phyloP scores from a whole-genome alignment of 441 rosid genomes.

The Croton laevigatus region DNA sequence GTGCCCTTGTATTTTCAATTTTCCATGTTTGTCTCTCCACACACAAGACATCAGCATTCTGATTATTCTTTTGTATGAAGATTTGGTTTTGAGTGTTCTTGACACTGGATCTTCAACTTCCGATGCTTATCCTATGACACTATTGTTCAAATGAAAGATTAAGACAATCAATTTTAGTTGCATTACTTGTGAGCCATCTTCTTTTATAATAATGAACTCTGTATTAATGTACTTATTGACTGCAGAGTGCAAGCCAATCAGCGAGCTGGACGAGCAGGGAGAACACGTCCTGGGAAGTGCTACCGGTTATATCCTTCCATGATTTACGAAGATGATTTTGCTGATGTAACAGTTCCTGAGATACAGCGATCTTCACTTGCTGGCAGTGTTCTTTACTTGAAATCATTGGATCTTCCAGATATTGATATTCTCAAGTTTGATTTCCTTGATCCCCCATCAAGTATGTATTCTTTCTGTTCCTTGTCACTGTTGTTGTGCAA shows the following conservation, averaged over 20 bases:
- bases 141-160: neutral
- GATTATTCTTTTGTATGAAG: neutral
- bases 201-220: conserved; percentile 5
- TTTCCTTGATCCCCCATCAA: conserved; percentile 92
- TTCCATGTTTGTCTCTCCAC: neutral
- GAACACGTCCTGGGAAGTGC: conserved; percentile 97
- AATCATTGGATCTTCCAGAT: conserved; percentile 91
- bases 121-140: neutral
- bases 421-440: conserved; percentile 90
- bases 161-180: neutral
- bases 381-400: conserved; percentile 90
- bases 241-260: conserved; percentile 98
- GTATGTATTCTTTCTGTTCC: conserved; percentile 38
- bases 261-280: conserved; percentile 97
- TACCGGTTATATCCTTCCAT: conserved; percentile 78
- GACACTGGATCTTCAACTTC: neutral
- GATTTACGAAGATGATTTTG: conserved; percentile 74
- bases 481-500: neutral
- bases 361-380: conserved; percentile 96
- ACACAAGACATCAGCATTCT: neutral
- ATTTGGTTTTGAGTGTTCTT: neutral
- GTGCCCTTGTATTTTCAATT: neutral
- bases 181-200: conserved; percentile 7
- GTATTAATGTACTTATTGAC: conserved; percentile 17
- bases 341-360: conserved; percentile 92